Base-by-base conservation (phyloP, 768 basidiomycete species). In the Pluteus cervinus region DNA sequence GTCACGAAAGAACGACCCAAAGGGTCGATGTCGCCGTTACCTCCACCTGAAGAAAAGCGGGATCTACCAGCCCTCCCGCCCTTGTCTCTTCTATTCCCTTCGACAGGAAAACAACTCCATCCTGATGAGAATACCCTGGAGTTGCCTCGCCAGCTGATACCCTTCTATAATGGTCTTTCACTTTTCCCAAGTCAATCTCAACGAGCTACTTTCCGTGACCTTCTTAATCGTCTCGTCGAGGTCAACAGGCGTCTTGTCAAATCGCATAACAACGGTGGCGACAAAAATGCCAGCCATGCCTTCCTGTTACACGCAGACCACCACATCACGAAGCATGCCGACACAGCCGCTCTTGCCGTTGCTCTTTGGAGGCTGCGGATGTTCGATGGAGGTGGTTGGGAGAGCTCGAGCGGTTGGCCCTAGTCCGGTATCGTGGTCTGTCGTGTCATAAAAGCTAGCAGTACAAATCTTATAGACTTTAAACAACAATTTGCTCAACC, bases 331-430 rank as follows among this genome's bases (percentile, higher is more conserved):
- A 56, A 55, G 38, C 63, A 76, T 24, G 79, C 69, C 0, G 86
- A 90, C 48, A 62, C 74, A 5, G 77, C 71, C 2, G 69, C 78
- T 5, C 60, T 83, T 9, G 81, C 80, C 0, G 71, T 81, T 29
- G 85, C 88, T 1, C 52, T 90, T 12, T 90, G 87, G 87, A 75
- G 88, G 43, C 41, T 88, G 29, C 66, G 79, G 41, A 78, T 89
- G 75, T 91, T 80, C 69, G 81, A 86, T 50, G 75, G 78, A 2
- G 62, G 59, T 6, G 69, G 66, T 0, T 79, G 73, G 73, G 65
- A 69, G 25, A 41, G 55, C 7, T 52, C 48, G 33, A 16, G 45
- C 21, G 18, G 36, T 29, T 41, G 35, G 40, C 41, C 32, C 40
- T 38, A 39, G 33, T 38, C 30, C 18, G 43, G 9, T 23, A 41